Evolutionary conservation across 2,329 filamentous ascomycete genomes (phyloP).

Genomic region (Fusarium sp.): DNA sequence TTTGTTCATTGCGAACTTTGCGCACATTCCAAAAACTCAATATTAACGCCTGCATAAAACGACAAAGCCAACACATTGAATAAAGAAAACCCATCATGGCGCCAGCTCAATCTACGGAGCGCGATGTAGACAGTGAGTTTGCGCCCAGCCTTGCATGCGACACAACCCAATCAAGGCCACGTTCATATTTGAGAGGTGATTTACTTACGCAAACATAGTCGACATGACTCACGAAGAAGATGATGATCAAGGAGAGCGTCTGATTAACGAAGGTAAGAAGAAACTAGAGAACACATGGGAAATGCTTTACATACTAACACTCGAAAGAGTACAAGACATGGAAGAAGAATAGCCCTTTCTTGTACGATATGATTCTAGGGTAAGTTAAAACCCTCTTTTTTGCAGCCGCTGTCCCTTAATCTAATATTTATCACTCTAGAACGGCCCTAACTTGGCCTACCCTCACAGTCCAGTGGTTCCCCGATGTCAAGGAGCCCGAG

Average conservation of each 20-base stretch:
- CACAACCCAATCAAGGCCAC: neutral
- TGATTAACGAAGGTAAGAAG: slow-evolving; percentile 87
- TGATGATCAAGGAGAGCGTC: slow-evolving; percentile 81
- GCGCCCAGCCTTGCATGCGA: slow-evolving; percentile 21
- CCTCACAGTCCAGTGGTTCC: slow-evolving; percentile 97
- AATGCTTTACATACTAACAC: slow-evolving; percentile 31
- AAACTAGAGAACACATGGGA: neutral
- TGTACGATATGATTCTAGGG: slow-evolving; percentile 97
- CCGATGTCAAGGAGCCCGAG: slow-evolving; percentile 88
- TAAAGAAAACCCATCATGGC: slow-evolving; percentile 49
- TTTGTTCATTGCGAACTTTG: slow-evolving; percentile 4
- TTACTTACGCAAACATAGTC: slow-evolving; percentile 46
- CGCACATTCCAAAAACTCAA: neutral
- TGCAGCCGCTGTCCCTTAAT: neutral
- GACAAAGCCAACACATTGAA: neutral
- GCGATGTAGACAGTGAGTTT: slow-evolving; percentile 55
- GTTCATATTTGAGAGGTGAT: neutral
- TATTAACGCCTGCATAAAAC: neutral
- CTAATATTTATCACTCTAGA: slow-evolving; percentile 53
- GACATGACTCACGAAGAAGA: slow-evolving; percentile 73
- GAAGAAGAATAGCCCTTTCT: slow-evolving; percentile 99
- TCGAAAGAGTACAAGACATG: slow-evolving; percentile 95
- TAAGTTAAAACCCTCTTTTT: slow-evolving; percentile 50
- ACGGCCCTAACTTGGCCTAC: slow-evolving; percentile 98
- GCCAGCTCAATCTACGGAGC: slow-evolving; percentile 53